Conservation (phyloP, 108 stramenopile genomes). For the Nannochloropsis gaditana region DNA sequence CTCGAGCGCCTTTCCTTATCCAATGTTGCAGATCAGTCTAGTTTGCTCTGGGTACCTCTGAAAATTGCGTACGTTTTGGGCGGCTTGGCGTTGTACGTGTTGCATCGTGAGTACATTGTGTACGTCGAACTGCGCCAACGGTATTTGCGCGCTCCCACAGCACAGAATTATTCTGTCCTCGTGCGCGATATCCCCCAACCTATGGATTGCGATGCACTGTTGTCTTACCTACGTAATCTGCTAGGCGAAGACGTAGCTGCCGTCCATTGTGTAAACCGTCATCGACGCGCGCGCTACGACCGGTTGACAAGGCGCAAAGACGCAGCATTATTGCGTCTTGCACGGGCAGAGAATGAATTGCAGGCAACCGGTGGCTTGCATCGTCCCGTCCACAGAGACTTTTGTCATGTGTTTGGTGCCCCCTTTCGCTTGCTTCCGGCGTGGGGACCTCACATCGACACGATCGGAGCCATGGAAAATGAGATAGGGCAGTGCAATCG, state of each 20-base stretch:
- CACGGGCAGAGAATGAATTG: background rate
- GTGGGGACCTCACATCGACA: background rate
- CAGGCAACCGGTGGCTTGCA: background rate
- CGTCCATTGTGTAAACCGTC: background rate
- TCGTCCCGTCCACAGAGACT: background rate
- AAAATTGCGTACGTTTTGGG: background rate
- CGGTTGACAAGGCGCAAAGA: background rate
- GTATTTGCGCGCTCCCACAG: background rate
- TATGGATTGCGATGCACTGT: background rate
- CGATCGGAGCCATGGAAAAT: background rate
- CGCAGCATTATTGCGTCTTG: background rate
- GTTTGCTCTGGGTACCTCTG: background rate
- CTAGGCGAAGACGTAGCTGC: background rate
- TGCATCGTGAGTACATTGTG: background rate
- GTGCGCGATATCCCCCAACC: background rate
- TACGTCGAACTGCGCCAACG: constrained; percentile 6
- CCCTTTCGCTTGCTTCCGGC: background rate
- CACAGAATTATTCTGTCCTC: background rate
- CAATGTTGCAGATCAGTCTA: background rate
- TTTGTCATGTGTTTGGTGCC: background rate
- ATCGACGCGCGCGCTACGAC: background rate
- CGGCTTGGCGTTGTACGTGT: background rate
- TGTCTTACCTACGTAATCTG: background rate
- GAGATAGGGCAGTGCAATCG: constrained; percentile 14
- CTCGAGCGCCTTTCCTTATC: constrained; percentile 17